These are phyloP conservation scores for Rhododendron henanense DNA, from an alignment of 148 eudicot species.

Conservation along the genomic window DNA sequence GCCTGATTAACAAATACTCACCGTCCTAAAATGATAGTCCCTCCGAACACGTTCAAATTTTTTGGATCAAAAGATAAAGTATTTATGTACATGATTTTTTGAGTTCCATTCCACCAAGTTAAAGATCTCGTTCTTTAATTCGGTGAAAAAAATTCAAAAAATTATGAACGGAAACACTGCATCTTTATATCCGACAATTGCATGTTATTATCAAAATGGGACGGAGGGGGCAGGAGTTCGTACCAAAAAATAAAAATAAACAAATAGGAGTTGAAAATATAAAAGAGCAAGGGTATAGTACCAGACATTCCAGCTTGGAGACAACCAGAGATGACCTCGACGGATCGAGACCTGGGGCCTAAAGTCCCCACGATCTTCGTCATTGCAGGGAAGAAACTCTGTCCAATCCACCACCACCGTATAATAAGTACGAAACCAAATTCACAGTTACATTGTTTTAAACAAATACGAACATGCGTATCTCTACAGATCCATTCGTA, in stretches of 20 bases:
- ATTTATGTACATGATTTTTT: not conserved
- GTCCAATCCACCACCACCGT: constrained; percentile 11
- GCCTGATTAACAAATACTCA: not conserved
- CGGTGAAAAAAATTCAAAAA: too few relatives aligned
- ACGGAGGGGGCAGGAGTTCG: not conserved
- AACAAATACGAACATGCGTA: not conserved
- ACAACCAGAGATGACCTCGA: constrained; percentile 67
- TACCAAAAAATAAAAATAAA: too few relatives aligned
- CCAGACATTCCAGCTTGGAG: constrained; percentile 95
- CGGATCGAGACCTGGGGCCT: constrained; percentile 81
- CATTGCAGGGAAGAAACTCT: constrained; percentile 87
- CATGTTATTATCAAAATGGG: not conserved
- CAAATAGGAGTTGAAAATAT: not conserved
- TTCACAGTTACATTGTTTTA: not conserved
- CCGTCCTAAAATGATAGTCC: too few relatives aligned
- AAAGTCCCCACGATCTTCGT: constrained; percentile 96
- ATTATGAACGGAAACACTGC: not conserved
- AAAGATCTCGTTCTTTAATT: not conserved
- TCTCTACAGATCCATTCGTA: not conserved
- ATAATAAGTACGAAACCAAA: constrained; percentile 1
- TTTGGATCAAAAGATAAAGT: too few relatives aligned
- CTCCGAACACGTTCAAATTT: too few relatives aligned
- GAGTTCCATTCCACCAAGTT: not conserved
- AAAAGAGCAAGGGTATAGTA: constrained; percentile 15
- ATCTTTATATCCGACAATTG: not conserved